Percentiles rank a stretch among this genome's conserved stretches.
Evolutionary conservation across 495 filamentous ascomycete genomes (phyloP).

Genomic region (Ramalina peruviana): DNA sequence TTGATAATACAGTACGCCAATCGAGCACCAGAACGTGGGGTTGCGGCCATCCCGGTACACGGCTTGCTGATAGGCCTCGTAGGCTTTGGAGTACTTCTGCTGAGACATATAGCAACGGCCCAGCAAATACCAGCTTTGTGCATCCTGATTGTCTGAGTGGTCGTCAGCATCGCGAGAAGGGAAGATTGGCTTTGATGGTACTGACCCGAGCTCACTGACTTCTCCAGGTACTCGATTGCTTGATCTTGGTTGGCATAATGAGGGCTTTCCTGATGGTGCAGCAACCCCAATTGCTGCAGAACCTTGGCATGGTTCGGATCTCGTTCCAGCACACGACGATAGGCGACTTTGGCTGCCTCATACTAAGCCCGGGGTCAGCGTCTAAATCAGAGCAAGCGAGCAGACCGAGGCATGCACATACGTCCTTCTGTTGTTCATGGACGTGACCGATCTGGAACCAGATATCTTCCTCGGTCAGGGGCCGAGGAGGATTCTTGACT

Average conservation of each 20-base stretch:
- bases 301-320: slow-evolving; percentile 98
- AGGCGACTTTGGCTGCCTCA: slow-evolving; percentile 80
- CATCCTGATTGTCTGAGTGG: slow-evolving; percentile 69
- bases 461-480: slow-evolving; percentile 94
- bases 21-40: slow-evolving; percentile 99
- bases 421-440: slow-evolving; percentile 97
- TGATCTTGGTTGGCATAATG: slow-evolving; percentile 83
- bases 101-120: slow-evolving; percentile 99
- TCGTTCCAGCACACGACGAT: slow-evolving; percentile 82
- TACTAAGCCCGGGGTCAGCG: slow-evolving; percentile 42
- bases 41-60: slow-evolving; percentile 98
- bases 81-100: slow-evolving; percentile 97
- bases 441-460: slow-evolving; percentile 99
- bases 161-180: neutral
- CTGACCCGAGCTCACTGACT: slow-evolving; percentile 88
- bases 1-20: slow-evolving; percentile 98
- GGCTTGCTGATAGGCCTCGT: slow-evolving; percentile 97
- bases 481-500: slow-evolving; percentile 79
- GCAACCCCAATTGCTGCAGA: slow-evolving; percentile 93
- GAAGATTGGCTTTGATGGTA: slow-evolving; percentile 1
- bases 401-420: slow-evolving; percentile 33
- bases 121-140: slow-evolving; percentile 97
- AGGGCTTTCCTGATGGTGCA: slow-evolving; percentile 89
- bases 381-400: neutral
- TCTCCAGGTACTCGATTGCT: slow-evolving; percentile 93